Percentiles rank a stretch among this genome's conserved stretches.
Conservation (phyloP, 2,329 filamentous ascomycete species). For the Penicillium griseofulvum region DNA sequence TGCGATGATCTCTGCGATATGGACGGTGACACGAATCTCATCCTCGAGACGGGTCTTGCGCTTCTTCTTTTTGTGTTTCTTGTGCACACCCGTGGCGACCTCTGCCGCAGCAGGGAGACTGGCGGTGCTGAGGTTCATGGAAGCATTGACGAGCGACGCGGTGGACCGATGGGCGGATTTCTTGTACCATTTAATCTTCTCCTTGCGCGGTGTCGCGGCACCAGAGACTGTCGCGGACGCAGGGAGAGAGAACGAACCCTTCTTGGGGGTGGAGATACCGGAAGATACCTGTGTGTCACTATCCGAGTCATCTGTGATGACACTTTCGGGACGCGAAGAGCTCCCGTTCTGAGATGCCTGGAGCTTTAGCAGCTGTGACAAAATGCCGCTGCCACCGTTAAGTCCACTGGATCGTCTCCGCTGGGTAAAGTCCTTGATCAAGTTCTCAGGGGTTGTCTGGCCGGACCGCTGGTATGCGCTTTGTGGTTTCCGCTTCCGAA, state of each 20-base stretch:
- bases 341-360: conserved; percentile 53
- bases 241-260: conserved; percentile 17
- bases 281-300: conserved; percentile 29
- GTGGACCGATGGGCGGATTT: conserved; percentile 39
- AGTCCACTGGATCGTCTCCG: conserved; percentile 27
- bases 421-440: conserved; percentile 22
- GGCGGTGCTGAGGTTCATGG: conserved; percentile 37
- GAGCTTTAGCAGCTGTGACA: conserved; percentile 69
- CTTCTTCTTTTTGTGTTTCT: conserved; percentile 24
- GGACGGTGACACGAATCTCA: conserved; percentile 59
- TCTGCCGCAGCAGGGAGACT: conserved; percentile 31
- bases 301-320: conserved; percentile 33
- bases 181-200: conserved; percentile 46
- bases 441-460: conserved; percentile 30
- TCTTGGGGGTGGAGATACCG: conserved; percentile 30
- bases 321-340: conserved; percentile 28
- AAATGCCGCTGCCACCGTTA: conserved; percentile 53
- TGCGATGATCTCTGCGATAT: conserved; percentile 68
- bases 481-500: conserved; percentile 29
- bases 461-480: conserved; percentile 36
- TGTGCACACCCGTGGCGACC: conserved; percentile 12
- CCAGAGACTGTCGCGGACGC: conserved; percentile 27
- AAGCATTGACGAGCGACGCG: conserved; percentile 38
- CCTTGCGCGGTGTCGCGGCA: conserved; percentile 34
- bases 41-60: conserved; percentile 43